A percentile compares a stretch with the other conserved stretches of the same genome.
phyloP scores from a whole-genome alignment of 2,329 filamentous ascomycete species.

The Fusarium oligoseptatum region DNA sequence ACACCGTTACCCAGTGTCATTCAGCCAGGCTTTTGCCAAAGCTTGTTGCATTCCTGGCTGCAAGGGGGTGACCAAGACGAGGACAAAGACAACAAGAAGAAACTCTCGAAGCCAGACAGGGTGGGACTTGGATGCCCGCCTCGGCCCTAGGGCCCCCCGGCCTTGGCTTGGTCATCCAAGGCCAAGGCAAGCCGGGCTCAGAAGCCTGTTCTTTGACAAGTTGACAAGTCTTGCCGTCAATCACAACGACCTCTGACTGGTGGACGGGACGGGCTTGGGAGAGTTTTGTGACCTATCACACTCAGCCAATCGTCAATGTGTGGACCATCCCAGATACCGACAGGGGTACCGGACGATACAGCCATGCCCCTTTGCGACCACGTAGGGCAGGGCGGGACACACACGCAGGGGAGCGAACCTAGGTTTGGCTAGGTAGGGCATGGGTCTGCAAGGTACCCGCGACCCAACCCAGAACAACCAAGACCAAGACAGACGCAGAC shows the following conservation, averaged over 20 bases:
- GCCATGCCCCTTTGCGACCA: slow-evolving; percentile 15
- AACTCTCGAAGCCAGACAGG: neutral
- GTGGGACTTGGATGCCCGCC: slow-evolving; percentile 3
- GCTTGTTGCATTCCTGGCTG: slow-evolving; percentile 30
- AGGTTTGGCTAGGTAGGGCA: slow-evolving; percentile 19
- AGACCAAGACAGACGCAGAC: slow-evolving; percentile 4
- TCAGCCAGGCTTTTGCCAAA: slow-evolving; percentile 17
- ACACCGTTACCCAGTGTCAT: slow-evolving; percentile 2
- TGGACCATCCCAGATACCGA: slow-evolving; percentile 6
- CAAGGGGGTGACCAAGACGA: slow-evolving; percentile 22
- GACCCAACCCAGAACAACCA: slow-evolving; percentile 24
- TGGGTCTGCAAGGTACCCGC: slow-evolving; percentile 46
- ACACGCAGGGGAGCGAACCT: neutral
- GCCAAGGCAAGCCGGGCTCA: slow-evolving; percentile 1
- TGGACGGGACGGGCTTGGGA: slow-evolving; percentile 19
- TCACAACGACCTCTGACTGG: slow-evolving; percentile 10
- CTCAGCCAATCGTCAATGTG: slow-evolving; percentile 1
- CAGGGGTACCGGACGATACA: slow-evolving; percentile 1
- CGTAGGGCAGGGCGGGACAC: slow-evolving; percentile 20
- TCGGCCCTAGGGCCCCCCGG: slow-evolving; percentile 2
- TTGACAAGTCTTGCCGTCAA: slow-evolving; percentile 18
- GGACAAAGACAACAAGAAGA: slow-evolving; percentile 21
- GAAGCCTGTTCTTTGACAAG: slow-evolving; percentile 14
- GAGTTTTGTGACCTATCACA: slow-evolving; percentile 27
- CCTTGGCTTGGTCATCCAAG: slow-evolving; percentile 3